A percentile compares a stretch with the other conserved stretches of the same genome.
Conservation (phyloP, 2,329 filamentous ascomycete species). For the Pyrenochaeta sp. region DNA sequence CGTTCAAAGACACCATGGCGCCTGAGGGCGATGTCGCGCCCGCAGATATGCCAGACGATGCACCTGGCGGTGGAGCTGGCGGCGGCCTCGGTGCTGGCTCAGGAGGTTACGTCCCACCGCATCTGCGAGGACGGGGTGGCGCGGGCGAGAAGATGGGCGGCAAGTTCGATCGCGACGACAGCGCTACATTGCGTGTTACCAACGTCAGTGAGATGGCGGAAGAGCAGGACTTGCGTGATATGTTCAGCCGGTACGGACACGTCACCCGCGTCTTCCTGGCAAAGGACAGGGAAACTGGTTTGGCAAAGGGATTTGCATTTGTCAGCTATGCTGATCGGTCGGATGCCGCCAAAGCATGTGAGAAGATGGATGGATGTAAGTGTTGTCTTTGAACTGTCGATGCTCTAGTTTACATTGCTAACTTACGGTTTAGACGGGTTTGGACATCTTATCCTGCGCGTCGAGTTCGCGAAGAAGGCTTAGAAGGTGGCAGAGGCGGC, state of each 20-base stretch:
- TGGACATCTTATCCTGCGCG: conserved; percentile 84
- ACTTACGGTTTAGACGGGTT: conserved; percentile 64
- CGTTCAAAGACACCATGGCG: conserved; percentile 99
- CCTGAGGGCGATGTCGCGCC: conserved; percentile 67
- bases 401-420: not conserved
- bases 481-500: conserved; percentile 7
- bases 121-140: conserved; percentile 80
- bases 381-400: conserved; percentile 21
- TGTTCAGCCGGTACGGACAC: conserved; percentile 97
- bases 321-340: conserved; percentile 92
- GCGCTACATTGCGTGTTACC: conserved; percentile 95
- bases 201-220: conserved; percentile 99
- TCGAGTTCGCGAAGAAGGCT: conserved; percentile 81
- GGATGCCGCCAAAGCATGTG: conserved; percentile 91
- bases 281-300: conserved; percentile 94
- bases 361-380: conserved; percentile 95
- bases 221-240: conserved; percentile 91
- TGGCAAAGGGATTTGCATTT: conserved; percentile 98
- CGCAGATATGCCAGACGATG: conserved; percentile 59
- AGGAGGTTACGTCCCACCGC: conserved; percentile 93
- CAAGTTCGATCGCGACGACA: conserved; percentile 96
- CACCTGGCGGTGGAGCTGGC: conserved; percentile 47
- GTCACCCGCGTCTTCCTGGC: conserved; percentile 98
- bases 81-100: conserved; percentile 71
- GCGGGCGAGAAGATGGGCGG: conserved; percentile 85